A percentile compares a stretch with the other conserved stretches of the same genome.
phyloP scores from a whole-genome alignment of 345 rosid genomes.

The Eucalyptus marginata region DNA sequence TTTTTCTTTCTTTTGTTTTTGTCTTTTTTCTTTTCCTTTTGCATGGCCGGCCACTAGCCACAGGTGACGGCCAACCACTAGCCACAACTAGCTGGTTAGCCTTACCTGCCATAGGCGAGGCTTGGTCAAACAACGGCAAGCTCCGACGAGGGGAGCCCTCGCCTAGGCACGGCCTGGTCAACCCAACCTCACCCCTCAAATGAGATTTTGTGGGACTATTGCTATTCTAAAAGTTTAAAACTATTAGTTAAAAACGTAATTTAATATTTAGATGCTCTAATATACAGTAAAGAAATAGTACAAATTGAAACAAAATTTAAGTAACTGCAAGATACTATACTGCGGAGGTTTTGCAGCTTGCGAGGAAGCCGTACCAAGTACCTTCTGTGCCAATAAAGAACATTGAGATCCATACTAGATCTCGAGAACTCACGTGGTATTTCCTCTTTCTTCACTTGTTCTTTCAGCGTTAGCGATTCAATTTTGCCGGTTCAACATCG shows the following conservation, averaged over 20 bases:
- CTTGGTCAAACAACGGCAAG: fast-evolving
- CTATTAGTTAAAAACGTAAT: fast-evolving
- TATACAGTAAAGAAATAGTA: background rate
- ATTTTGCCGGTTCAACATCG: background rate
- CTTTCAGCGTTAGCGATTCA: background rate
- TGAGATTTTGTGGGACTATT: too few species aligned
- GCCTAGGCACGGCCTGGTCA: fast-evolving
- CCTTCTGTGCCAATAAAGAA: background rate
- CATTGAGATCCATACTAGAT: background rate
- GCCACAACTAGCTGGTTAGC: too few species aligned
- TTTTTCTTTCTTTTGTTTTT: too few species aligned
- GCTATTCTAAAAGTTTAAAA: background rate
- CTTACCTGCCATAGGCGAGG: too few species aligned
- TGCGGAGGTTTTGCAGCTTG: background rate
- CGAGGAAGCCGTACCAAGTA: background rate
- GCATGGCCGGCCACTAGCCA: too few species aligned
- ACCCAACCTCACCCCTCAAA: too few species aligned
- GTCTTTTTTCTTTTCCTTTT: too few species aligned
- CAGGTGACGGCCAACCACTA: fast-evolving
- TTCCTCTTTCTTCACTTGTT: background rate
- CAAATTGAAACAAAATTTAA: background rate
- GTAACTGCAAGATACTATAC: background rate
- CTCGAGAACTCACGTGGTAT: background rate
- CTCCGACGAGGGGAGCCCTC: too few species aligned
- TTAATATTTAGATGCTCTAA: background rate